Conservation (phyloP, 495 filamentous ascomycete genomes). For the Hypoxylon trugodes region DNA sequence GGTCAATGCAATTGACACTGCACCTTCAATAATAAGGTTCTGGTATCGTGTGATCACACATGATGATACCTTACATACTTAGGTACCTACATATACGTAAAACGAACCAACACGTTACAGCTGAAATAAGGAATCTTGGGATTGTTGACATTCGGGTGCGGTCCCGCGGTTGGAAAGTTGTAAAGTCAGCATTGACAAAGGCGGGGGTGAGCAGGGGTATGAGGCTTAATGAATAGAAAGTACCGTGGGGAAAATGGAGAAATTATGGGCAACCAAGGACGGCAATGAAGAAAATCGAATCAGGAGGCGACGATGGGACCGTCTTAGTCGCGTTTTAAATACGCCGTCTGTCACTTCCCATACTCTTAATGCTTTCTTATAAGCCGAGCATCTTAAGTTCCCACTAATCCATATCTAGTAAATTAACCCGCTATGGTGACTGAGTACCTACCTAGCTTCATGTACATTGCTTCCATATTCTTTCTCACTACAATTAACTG, state of each 20-base stretch:
- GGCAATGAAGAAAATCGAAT: slow-evolving; percentile 28
- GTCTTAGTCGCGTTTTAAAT: slow-evolving; percentile 13
- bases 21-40: too few relatives aligned
- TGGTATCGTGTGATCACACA: background rate
- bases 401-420: slow-evolving; percentile 19
- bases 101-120: slow-evolving; percentile 6
- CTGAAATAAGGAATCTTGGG: slow-evolving; percentile 12
- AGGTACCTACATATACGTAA: slow-evolving; percentile 6
- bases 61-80: slow-evolving; percentile 1
- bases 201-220: slow-evolving; percentile 42
- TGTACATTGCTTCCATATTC: background rate
- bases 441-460: too few relatives aligned
- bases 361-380: background rate
- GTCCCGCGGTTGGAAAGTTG: background rate
- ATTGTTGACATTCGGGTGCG: background rate
- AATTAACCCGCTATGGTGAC: slow-evolving; percentile 7
- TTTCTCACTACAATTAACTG: slow-evolving; percentile 1
- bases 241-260: slow-evolving; percentile 33
- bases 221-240: slow-evolving; percentile 11
- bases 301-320: background rate
- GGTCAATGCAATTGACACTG: too few relatives aligned
- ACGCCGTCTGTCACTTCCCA: background rate
- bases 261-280: slow-evolving; percentile 21
- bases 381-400: slow-evolving; percentile 6
- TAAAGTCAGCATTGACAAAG: slow-evolving; percentile 48